These are phyloP conservation scores for Claviceps africana DNA, from an alignment of 2,329 filamentous ascomycete genomes.

Conservation along the genomic window DNA sequence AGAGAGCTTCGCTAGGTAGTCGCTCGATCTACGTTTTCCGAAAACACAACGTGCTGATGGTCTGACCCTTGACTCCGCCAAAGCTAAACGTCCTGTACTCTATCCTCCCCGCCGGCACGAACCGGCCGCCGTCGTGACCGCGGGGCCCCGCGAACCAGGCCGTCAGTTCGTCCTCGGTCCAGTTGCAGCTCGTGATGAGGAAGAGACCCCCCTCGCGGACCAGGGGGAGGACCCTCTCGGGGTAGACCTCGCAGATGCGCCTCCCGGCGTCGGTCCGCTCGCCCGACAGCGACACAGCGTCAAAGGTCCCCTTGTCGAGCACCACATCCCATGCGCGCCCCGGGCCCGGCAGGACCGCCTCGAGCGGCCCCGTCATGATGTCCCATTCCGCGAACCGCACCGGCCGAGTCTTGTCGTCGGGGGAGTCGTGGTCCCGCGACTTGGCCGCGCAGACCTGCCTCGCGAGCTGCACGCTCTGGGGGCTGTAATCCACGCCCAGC, in stretches of 20 bases:
- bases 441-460: slow-evolving; percentile 38
- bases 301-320: slow-evolving; percentile 96
- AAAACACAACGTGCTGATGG: slow-evolving; percentile 79
- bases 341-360: slow-evolving; percentile 16
- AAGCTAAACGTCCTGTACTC: slow-evolving; percentile 81
- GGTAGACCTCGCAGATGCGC: slow-evolving; percentile 63
- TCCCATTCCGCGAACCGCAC: slow-evolving; percentile 47
- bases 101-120: slow-evolving; percentile 53
- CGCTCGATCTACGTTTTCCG: slow-evolving; percentile 24
- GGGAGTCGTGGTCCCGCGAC: slow-evolving; percentile 5
- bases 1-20: not conserved
- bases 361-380: slow-evolving; percentile 34
- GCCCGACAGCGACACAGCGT: slow-evolving; percentile 70
- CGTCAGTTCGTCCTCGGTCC: slow-evolving; percentile 79
- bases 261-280: slow-evolving; percentile 37
- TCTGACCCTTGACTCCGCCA: slow-evolving; percentile 76
- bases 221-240: slow-evolving; percentile 50
- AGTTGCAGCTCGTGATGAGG: slow-evolving; percentile 91
- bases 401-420: slow-evolving; percentile 5
- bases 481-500: slow-evolving; percentile 81
- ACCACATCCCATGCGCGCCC: slow-evolving; percentile 66
- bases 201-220: slow-evolving; percentile 60
- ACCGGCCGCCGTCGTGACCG: slow-evolving; percentile 12
- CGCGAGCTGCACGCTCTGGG: slow-evolving; percentile 60
- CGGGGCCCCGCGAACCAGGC: slow-evolving; percentile 53